These are phyloP conservation scores for Infundibulicybe gibba DNA, from an alignment of 768 basidiomycete genomes.

Conservation along the genomic window DNA sequence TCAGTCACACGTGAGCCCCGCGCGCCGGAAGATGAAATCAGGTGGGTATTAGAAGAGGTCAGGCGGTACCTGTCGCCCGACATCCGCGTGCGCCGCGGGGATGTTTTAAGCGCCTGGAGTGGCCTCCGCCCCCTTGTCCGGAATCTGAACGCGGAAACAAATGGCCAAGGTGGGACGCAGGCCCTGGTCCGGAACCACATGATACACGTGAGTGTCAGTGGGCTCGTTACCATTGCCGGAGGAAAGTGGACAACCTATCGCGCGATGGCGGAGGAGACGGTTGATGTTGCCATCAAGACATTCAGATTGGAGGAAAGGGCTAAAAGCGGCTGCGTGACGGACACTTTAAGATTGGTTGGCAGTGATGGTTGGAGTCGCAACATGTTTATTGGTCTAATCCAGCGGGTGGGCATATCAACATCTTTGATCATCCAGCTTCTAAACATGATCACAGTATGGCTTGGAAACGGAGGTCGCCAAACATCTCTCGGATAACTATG, in stretches of 20 bases:
- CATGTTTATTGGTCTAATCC: constrained; percentile 96
- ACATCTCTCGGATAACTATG: constrained; percentile 91
- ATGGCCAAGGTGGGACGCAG: constrained; percentile 65
- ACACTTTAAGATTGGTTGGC: constrained; percentile 78
- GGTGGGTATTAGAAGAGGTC: constrained; percentile 95
- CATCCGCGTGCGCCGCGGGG: constrained; percentile 90
- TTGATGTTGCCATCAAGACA: constrained; percentile 79
- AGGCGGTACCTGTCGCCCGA: constrained; percentile 85
- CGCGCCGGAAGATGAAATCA: constrained; percentile 90
- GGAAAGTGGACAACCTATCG: constrained; percentile 99
- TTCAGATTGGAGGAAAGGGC: constrained; percentile 60
- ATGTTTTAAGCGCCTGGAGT: constrained; percentile 94
- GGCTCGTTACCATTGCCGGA: constrained; percentile 90
- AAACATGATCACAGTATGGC: constrained; percentile 57
- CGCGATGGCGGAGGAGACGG: constrained; percentile 93
- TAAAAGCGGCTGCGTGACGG: constrained; percentile 71
- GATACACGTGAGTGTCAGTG: constrained; percentile 76
- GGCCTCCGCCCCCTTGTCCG: constrained; percentile 89
- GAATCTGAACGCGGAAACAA: constrained; percentile 36
- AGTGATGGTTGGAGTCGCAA: constrained; percentile 93
- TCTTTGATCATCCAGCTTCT: background rate
- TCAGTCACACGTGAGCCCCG: constrained; percentile 69
- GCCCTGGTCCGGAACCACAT: constrained; percentile 92
- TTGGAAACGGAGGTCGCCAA: constrained; percentile 89
- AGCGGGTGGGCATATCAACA: constrained; percentile 54